Evolutionary conservation across 1,139 yeast species (phyloP).

Genomic region (Yamadazyma diddensiae): DNA sequence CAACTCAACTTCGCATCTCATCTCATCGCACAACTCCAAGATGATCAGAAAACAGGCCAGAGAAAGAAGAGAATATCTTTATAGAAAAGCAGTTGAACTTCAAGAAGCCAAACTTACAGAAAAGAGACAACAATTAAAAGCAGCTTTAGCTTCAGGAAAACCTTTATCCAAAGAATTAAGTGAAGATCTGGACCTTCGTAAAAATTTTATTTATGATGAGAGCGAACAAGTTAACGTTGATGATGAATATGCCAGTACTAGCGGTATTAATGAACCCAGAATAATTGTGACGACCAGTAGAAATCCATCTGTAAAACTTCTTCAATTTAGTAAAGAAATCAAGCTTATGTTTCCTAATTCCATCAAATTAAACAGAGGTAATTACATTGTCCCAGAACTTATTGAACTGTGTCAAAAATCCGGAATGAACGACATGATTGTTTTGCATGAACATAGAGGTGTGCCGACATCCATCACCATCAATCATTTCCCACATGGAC

Average conservation of each 20-base stretch:
- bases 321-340: constrained; percentile 92
- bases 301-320: constrained; percentile 78
- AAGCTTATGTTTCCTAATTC: constrained; percentile 87
- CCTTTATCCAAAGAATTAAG: constrained; percentile 86
- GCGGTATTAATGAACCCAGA: constrained; percentile 91
- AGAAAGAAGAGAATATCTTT: constrained; percentile 90
- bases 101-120: constrained; percentile 86
- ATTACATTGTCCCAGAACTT: constrained; percentile 78
- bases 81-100: constrained; percentile 81
- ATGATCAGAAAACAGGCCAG: constrained; percentile 90
- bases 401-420: constrained; percentile 75
- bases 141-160: constrained; percentile 89
- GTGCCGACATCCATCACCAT: constrained; percentile 92
- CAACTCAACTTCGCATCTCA: constrained; percentile 13
- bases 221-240: constrained; percentile 64
- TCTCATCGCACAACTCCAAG: constrained; percentile 5
- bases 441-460: constrained; percentile 96
- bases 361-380: constrained; percentile 89
- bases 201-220: constrained; percentile 83
- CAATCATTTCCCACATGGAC: constrained; percentile 97
- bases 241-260: constrained; percentile 85
- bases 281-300: constrained; percentile 91
- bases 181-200: constrained; percentile 78
- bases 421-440: constrained; percentile 75
- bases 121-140: constrained; percentile 81